These are phyloP conservation scores for Protomyces arabidopsidicola DNA, from an alignment of 1,139 yeast species.

Conservation along the genomic window DNA sequence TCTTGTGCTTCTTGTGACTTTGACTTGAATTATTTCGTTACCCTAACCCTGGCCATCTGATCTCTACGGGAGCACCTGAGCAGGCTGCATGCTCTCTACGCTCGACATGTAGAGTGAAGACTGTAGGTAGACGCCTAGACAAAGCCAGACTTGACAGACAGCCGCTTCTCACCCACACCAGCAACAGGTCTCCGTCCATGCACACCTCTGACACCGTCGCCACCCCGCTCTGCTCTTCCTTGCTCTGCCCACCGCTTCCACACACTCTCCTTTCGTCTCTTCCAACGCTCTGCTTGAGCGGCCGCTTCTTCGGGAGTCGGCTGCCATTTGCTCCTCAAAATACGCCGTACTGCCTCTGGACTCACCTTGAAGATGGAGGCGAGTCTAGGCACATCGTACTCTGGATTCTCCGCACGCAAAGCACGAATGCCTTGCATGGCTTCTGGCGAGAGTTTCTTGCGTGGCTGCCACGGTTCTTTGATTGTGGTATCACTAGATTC, in stretches of 20 bases:
- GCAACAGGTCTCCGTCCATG: background rate
- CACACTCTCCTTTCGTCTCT: constrained; percentile 42
- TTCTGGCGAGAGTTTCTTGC: constrained; percentile 60
- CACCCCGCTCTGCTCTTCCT: background rate
- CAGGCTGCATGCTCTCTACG: background rate
- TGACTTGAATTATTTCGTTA: background rate
- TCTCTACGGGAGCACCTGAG: background rate
- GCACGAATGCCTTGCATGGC: constrained; percentile 63
- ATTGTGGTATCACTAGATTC: constrained; percentile 30
- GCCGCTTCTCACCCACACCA: background rate
- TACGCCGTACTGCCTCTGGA: constrained; percentile 78
- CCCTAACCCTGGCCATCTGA: background rate
- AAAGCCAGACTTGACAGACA: background rate
- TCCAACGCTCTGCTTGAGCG: constrained; percentile 50
- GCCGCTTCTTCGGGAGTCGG: constrained; percentile 55
- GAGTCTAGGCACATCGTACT: constrained; percentile 55
- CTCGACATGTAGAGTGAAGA: background rate
- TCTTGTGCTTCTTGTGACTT: background rate
- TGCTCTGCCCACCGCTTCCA: background rate
- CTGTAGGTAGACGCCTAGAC: background rate
- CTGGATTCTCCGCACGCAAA: constrained; percentile 50
- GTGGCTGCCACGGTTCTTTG: constrained; percentile 59
- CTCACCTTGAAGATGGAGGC: constrained; percentile 65
- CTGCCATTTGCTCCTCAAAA: constrained; percentile 69
- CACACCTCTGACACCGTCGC: background rate